Evolutionary conservation across 805 yeast genomes (phyloP).

Genomic region (Wickerhamomyces kurtzmanii): DNA sequence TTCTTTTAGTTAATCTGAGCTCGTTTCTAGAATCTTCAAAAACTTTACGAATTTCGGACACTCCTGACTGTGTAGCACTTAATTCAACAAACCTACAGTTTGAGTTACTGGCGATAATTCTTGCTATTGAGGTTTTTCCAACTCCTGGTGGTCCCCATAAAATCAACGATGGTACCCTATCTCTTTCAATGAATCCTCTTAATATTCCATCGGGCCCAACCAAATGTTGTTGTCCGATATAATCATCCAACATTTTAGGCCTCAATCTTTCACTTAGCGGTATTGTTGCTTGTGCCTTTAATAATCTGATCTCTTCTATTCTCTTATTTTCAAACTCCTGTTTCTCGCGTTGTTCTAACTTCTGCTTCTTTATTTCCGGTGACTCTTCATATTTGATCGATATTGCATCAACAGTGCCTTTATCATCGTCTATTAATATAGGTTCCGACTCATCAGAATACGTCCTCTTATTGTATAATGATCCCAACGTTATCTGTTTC

Average conservation of each 20-base stretch:
- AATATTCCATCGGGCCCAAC: slow-evolving; percentile 58
- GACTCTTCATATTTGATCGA: not conserved
- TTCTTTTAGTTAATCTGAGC: slow-evolving; percentile 30
- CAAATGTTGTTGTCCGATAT: slow-evolving; percentile 80
- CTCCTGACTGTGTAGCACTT: slow-evolving; percentile 73
- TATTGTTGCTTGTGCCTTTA: slow-evolving; percentile 8
- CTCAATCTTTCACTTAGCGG: slow-evolving; percentile 76
- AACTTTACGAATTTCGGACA: slow-evolving; percentile 54
- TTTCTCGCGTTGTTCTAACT: slow-evolving; percentile 1
- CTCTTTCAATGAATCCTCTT: slow-evolving; percentile 47
- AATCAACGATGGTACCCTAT: slow-evolving; percentile 76
- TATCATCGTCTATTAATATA: too few species aligned
- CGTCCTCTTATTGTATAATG: too few species aligned
- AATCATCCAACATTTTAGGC: slow-evolving; percentile 61
- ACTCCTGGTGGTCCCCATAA: slow-evolving; percentile 97
- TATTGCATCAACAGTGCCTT: slow-evolving; percentile 1
- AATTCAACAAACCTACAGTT: slow-evolving; percentile 56
- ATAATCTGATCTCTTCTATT: slow-evolving; percentile 9
- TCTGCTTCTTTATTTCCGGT: slow-evolving; percentile 1
- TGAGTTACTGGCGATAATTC: slow-evolving; percentile 27
- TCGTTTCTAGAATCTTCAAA: slow-evolving; percentile 32
- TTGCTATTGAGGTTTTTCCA: slow-evolving; percentile 78
- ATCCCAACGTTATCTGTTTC: not conserved
- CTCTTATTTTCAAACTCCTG: slow-evolving; percentile 4
- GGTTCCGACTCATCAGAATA: too few species aligned